Base-by-base conservation (phyloP, 345 rosid species). In the Lepidium sativum region DNA sequence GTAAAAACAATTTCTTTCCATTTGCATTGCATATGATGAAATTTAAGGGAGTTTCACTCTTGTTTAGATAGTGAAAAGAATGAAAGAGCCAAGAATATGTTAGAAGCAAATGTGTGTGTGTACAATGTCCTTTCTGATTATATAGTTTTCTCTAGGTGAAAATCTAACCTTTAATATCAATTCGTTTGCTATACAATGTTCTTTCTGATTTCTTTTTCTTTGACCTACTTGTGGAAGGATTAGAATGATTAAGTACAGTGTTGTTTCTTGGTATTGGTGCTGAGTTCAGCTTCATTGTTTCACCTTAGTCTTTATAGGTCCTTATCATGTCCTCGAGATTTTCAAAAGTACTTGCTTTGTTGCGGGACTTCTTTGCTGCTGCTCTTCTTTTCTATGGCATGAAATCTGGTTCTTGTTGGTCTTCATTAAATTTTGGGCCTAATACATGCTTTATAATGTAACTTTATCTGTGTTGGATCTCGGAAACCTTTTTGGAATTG, bases 1-100 rank as follows among this genome's bases (percentile, higher is more conserved):
- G 99, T 94, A 70, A 21, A 49, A 17, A 50, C 16, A 14, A 31
- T 12, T 41, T 8, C 41, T 57, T 41, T 20, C 54, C 20, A 31
- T 49, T 49, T 65, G 52, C 56, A 52, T 34, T 59, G 34, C 23
- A 31, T 45, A 53, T 10, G n/a, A 53, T 10, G n/a, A 61, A 41
- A 14, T 41, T 27, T 9, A 44, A 7, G 39, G 21, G 66, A 62
- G 4, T 25, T 27, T 0, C 11, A n/a, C 14, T 42, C 17, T 41
- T 48, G 6, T 44, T 21, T 13, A 21, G 66, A 14, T 60, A 33
- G 48, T 60, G 54, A 39, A 40, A 63, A 12, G 39, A 51, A 59
- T 64, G 51, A 51, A 25, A 16, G 34, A 8, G 69, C 7, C 14
- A 6, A 20, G 4, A 18, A 8, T 54, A 33, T 27, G 42, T 4